phyloP scores from a whole-genome alignment of 352 stramenopile genomes.

The Chloridella minuta region DNA sequence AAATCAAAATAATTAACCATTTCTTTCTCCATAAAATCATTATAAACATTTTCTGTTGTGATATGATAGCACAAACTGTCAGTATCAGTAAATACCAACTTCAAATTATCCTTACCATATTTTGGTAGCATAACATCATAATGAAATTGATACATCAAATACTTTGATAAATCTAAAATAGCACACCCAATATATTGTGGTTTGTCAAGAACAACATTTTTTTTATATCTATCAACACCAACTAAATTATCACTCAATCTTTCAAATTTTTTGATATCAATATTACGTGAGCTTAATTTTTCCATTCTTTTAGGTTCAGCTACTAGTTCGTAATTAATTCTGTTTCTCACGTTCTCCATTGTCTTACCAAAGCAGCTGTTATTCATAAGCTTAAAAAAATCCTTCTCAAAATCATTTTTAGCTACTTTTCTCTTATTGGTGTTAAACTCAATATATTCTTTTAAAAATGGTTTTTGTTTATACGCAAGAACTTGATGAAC shows the following conservation, averaged over 20 bases:
- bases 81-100: constrained; percentile 15
- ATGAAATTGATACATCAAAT: constrained; percentile 17
- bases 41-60: constrained; percentile 16
- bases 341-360: constrained; percentile 18
- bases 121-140: constrained; percentile 13
- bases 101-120: constrained; percentile 12
- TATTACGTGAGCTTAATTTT: neutral
- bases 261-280: constrained; percentile 12
- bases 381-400: constrained; percentile 20
- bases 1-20: constrained; percentile 13
- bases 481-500: constrained; percentile 16
- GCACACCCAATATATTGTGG: constrained; percentile 14
- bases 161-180: constrained; percentile 17
- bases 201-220: constrained; percentile 14
- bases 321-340: constrained; percentile 15
- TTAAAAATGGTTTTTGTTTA: constrained; percentile 15
- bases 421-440: constrained; percentile 14
- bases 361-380: constrained; percentile 18
- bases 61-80: constrained; percentile 15
- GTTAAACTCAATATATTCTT: constrained; percentile 18
- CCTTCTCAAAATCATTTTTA: constrained; percentile 18
- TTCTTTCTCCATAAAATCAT: constrained; percentile 14
- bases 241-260: constrained; percentile 14
- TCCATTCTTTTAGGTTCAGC: neutral
- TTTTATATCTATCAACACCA: constrained; percentile 13